These are phyloP conservation scores for Plasmodium ovale DNA, from an alignment of 169 alveolate species.

Conservation along the genomic window DNA sequence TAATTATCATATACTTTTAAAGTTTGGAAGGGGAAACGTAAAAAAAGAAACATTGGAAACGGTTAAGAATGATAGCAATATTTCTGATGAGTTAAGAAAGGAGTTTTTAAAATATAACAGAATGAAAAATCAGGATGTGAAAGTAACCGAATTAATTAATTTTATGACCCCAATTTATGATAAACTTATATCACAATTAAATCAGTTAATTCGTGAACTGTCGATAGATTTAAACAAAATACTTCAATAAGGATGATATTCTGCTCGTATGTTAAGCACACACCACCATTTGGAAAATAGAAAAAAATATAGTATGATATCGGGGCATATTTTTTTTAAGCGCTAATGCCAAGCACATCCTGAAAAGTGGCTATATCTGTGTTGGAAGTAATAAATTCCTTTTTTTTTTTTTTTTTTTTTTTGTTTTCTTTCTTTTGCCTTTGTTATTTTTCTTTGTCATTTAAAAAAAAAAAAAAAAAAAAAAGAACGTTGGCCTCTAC, in stretches of 20 bases:
- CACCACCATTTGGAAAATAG: too few relatives aligned
- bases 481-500: too few relatives aligned
- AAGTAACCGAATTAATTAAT: constrained; percentile 12
- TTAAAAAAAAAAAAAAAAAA: too few relatives aligned
- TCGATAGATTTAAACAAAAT: constrained; percentile 1
- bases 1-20: constrained; percentile 17
- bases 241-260: background rate
- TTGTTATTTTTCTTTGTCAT: too few relatives aligned
- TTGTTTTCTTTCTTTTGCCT: too few relatives aligned
- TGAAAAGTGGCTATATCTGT: too few relatives aligned
- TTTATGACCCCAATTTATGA: constrained; percentile 44
- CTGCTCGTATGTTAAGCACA: background rate
- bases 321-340: too few relatives aligned
- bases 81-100: constrained; percentile 23
- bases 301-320: too few relatives aligned
- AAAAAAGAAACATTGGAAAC: constrained; percentile 24
- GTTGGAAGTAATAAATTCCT: too few relatives aligned
- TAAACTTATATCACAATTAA: constrained; percentile 5
- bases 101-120: constrained; percentile 39
- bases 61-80: constrained; percentile 12
- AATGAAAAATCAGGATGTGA: constrained; percentile 15
- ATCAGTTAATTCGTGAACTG: constrained; percentile 10
- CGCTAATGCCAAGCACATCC: too few relatives aligned
- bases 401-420: too few relatives aligned
- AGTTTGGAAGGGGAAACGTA: constrained; percentile 30